These are phyloP conservation scores for Neurospora discreta DNA, from an alignment of 495 filamentous ascomycete genomes.

Conservation along the genomic window DNA sequence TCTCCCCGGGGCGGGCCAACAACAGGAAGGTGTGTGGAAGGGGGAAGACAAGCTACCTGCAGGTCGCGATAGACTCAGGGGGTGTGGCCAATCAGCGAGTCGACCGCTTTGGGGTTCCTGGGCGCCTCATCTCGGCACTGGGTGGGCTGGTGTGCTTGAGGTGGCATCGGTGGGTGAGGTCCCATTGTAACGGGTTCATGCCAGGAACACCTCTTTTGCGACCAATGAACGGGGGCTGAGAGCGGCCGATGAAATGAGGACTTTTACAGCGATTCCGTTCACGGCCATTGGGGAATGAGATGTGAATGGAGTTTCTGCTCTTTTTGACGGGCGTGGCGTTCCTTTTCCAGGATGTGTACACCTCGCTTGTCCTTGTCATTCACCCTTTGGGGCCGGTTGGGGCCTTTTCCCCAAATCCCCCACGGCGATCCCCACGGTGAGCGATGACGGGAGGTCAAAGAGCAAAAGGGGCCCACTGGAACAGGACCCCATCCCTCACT, in stretches of 20 bases:
- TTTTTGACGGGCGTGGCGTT: neutral
- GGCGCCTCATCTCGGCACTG: constrained; percentile 16
- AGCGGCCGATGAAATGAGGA: constrained; percentile 9
- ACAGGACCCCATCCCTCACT: neutral
- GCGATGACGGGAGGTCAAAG: neutral
- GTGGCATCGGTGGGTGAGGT: neutral
- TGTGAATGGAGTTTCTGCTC: neutral
- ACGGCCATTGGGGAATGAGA: neutral
- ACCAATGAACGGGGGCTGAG: constrained; percentile 7
- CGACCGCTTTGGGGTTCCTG: constrained; percentile 3
- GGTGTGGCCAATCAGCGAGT: constrained; percentile 7
- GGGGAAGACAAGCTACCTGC: constrained; percentile 5
- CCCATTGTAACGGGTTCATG: neutral
- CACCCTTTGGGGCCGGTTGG: neutral
- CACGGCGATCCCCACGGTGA: neutral
- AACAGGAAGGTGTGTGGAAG: neutral
- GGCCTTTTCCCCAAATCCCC: neutral
- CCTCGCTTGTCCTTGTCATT: neutral
- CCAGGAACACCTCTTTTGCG: constrained; percentile 9
- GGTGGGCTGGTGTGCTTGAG: constrained; percentile 3
- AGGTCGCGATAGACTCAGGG: constrained; percentile 10
- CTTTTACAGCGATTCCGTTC: neutral
- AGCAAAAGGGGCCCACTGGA: neutral
- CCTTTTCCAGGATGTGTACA: neutral
- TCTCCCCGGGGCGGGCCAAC: constrained; percentile 1